Conservation (phyloP, 2,329 filamentous ascomycete species). For the Trichophyton rubrum region DNA sequence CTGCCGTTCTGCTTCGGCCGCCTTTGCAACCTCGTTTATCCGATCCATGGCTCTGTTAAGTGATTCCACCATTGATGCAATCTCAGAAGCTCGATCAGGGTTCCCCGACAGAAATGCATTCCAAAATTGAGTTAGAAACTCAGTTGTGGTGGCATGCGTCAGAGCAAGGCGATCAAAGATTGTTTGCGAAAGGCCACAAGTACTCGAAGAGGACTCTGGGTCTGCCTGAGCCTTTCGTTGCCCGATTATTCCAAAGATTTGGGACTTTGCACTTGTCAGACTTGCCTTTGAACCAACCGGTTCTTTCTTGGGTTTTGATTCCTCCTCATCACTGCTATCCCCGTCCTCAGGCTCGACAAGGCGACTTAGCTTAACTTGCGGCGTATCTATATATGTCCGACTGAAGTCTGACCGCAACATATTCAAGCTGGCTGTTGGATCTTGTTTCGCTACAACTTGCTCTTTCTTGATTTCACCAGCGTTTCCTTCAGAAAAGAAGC, state of each 20-base stretch:
- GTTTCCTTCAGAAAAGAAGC: conserved; percentile 54
- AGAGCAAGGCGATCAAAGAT: conserved; percentile 53
- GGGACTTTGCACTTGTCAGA: conserved; percentile 41
- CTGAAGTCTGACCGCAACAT: conserved; percentile 51
- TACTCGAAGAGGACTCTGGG: conserved; percentile 26
- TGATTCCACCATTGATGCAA: conserved; percentile 71
- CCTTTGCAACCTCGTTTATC: conserved; percentile 65
- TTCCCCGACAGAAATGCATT: conserved; percentile 80
- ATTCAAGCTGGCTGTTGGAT: conserved; percentile 55
- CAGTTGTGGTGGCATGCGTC: conserved; percentile 84
- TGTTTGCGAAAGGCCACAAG: conserved; percentile 36
- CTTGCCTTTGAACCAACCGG: conserved; percentile 55
- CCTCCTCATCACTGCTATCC: conserved; percentile 51
- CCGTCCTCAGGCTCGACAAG: conserved; percentile 44
- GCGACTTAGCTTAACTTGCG: conserved; percentile 58
- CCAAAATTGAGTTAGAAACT: conserved; percentile 98
- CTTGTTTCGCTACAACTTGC: conserved; percentile 53
- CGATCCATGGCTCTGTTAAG: conserved; percentile 63
- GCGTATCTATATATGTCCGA: conserved; percentile 34
- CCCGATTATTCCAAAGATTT: conserved; percentile 48
- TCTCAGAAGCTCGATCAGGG: conserved; percentile 62
- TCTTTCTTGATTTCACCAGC: conserved; percentile 35
- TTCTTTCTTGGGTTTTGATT: conserved; percentile 34
- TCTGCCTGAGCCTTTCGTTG: conserved; percentile 41
- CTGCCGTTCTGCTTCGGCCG: conserved; percentile 63